These are phyloP conservation scores for Fusarium sp. DNA, from an alignment of 2,329 filamentous ascomycete genomes.

Conservation along the genomic window DNA sequence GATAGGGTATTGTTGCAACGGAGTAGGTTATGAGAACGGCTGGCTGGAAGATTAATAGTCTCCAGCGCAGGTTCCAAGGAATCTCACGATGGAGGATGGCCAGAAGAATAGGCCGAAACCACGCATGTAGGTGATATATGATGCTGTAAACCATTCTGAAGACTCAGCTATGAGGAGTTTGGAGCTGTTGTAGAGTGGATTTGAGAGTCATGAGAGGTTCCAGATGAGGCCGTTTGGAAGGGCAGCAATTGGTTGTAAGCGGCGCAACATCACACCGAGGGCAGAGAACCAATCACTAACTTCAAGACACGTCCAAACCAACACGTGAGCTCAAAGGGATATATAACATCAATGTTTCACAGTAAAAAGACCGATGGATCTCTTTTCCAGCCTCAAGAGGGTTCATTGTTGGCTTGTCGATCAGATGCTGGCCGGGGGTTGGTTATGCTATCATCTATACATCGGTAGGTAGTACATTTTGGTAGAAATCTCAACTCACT, in stretches of 20 bases:
- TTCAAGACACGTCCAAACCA: neutral
- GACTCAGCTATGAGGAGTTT: neutral
- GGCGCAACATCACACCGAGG: slow-evolving; percentile 24
- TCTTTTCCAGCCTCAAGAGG: too few relatives aligned
- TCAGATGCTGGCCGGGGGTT: neutral
- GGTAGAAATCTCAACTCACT: too few relatives aligned
- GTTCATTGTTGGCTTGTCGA: neutral
- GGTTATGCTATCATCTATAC: too few relatives aligned
- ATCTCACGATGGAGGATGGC: slow-evolving; percentile 52
- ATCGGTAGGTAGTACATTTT: too few relatives aligned
- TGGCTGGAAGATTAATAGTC: slow-evolving; percentile 57
- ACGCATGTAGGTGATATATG: slow-evolving; percentile 28
- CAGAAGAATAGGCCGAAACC: slow-evolving; percentile 47
- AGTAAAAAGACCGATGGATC: too few relatives aligned
- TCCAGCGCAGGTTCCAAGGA: slow-evolving; percentile 55
- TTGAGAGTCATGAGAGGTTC: neutral
- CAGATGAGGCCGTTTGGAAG: neutral
- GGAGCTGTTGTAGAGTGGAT: neutral
- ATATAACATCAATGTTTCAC: neutral
- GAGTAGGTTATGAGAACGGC: slow-evolving; percentile 52
- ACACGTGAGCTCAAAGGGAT: neutral
- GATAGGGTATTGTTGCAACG: slow-evolving; percentile 51
- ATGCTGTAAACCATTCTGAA: slow-evolving; percentile 12
- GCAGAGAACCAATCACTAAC: neutral
- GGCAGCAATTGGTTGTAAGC: slow-evolving; percentile 14